A percentile compares a stretch with the other conserved stretches of the same genome.
Conservation (phyloP, 1,284 basidiomycete species). For the Paramarasmius palmivorus region DNA sequence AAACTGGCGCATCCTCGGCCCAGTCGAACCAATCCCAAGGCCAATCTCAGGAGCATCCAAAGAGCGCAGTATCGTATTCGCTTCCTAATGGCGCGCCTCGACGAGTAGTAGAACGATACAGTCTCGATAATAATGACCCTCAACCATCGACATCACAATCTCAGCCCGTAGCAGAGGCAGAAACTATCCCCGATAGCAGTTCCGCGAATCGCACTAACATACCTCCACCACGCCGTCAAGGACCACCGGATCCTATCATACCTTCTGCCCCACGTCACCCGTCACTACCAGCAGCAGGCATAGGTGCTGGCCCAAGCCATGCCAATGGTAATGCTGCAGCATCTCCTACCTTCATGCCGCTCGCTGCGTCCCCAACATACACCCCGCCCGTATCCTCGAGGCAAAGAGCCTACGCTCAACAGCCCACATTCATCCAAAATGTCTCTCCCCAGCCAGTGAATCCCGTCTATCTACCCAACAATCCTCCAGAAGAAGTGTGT, state of each 20-base stretch:
- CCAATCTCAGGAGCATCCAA: slow-evolving; percentile 32
- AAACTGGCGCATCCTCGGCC: slow-evolving; percentile 1
- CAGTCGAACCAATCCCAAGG: slow-evolving; percentile 29
- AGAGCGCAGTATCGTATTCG: slow-evolving; percentile 40
- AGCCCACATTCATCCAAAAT: slow-evolving; percentile 70
- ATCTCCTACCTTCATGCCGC: slow-evolving; percentile 39
- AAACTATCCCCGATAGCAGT: background rate
- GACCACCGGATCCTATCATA: slow-evolving; percentile 26
- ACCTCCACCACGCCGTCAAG: slow-evolving; percentile 22
- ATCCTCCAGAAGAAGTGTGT: slow-evolving; percentile 78
- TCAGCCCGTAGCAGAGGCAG: slow-evolving; percentile 29
- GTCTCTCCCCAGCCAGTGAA: slow-evolving; percentile 56
- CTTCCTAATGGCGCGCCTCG: slow-evolving; percentile 38
- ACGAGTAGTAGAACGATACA: slow-evolving; percentile 49
- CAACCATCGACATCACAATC: slow-evolving; percentile 30
- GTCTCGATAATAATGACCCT: slow-evolving; percentile 42
- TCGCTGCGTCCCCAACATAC: slow-evolving; percentile 61
- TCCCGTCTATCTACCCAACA: slow-evolving; percentile 55
- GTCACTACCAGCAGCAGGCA: slow-evolving; percentile 38
- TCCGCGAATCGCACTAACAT: background rate
- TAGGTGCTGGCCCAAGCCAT: slow-evolving; percentile 34
- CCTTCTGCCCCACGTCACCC: slow-evolving; percentile 47
- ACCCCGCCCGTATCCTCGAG: slow-evolving; percentile 61
- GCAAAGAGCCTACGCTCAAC: slow-evolving; percentile 68
- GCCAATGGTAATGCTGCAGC: slow-evolving; percentile 2